These are phyloP conservation scores for Pleurotus citrinopileatus DNA, from an alignment of 768 basidiomycete species.

Conservation along the genomic window DNA sequence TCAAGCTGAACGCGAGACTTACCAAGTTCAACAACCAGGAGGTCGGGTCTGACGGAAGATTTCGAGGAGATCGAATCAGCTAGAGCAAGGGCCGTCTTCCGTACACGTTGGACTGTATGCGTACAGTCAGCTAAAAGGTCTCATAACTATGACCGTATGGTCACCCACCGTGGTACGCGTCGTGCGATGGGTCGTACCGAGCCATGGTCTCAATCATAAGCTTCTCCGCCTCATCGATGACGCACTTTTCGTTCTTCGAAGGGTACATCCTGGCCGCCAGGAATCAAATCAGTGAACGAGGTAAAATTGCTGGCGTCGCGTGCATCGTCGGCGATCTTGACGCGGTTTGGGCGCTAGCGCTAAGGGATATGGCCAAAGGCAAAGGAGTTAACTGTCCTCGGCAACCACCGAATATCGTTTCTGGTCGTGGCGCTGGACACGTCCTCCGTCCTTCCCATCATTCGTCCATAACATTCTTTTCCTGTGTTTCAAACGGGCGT, in stretches of 20 bases:
- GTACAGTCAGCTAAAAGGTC: conserved; percentile 2
- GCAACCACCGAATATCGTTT: conserved; percentile 2
- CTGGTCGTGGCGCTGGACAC: background rate
- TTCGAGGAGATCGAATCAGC: conserved; percentile 41
- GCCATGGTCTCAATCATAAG: conserved; percentile 75
- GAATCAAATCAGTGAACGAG: background rate
- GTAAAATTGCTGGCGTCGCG: background rate
- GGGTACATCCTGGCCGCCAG: conserved; percentile 39
- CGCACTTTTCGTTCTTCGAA: conserved; percentile 44
- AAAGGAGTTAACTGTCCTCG: background rate
- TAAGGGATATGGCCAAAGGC: too few species aligned
- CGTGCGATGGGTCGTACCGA: conserved; percentile 79
- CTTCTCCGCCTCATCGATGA: conserved; percentile 58
- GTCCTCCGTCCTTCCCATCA: background rate
- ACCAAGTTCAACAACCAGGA: conserved; percentile 75
- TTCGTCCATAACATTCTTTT: background rate
- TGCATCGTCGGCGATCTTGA: background rate
- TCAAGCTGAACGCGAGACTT: conserved; percentile 12
- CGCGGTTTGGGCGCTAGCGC: background rate
- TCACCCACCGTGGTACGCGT: conserved; percentile 70
- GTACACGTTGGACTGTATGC: conserved; percentile 71
- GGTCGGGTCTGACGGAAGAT: conserved; percentile 47
- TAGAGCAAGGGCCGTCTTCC: conserved; percentile 70
- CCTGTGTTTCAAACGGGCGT: background rate
- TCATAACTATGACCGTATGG: conserved; percentile 2